Evolutionary conservation across 805 yeast species (phyloP).

Genomic region (Candida ipomoeae): DNA sequence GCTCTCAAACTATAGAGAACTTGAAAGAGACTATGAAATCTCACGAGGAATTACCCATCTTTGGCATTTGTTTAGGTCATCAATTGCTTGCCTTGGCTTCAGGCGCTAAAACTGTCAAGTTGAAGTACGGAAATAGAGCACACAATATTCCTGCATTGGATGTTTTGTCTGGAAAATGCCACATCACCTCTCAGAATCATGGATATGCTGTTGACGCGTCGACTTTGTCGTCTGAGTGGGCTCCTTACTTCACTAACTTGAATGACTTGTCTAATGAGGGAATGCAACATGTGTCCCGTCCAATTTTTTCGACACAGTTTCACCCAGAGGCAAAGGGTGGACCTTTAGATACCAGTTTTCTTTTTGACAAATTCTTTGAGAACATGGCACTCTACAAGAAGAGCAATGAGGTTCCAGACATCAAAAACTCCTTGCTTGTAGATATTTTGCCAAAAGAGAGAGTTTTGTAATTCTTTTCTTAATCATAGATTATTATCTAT

Average conservation of each 20-base stretch:
- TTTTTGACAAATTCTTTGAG: slow-evolving; percentile 85
- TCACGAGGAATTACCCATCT: slow-evolving; percentile 78
- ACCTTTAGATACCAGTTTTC: slow-evolving; percentile 86
- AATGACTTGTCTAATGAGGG: slow-evolving; percentile 98
- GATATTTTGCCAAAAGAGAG: slow-evolving; percentile 64
- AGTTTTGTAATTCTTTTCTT: slow-evolving; percentile 35
- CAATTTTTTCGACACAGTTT: slow-evolving; percentile 95
- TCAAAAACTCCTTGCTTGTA: slow-evolving; percentile 48
- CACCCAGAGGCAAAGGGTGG: slow-evolving; percentile 99
- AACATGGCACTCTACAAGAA: slow-evolving; percentile 54
- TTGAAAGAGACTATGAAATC: slow-evolving; percentile 57
- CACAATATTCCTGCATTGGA: slow-evolving; percentile 97
- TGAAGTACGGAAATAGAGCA: slow-evolving; percentile 98
- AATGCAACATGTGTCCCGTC: slow-evolving; percentile 82
- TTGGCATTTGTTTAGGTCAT: slow-evolving; percentile 97
- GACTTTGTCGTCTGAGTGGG: slow-evolving; percentile 70
- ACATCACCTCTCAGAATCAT: slow-evolving; percentile 97
- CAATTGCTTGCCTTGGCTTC: slow-evolving; percentile 92
- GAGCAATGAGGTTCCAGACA: slow-evolving; percentile 37
- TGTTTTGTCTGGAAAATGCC: slow-evolving; percentile 85
- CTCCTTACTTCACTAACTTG: slow-evolving; percentile 80
- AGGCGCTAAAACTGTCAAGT: slow-evolving; percentile 88
- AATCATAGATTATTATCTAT: neutral
- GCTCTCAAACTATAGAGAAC: slow-evolving; percentile 63
- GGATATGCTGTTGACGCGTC: slow-evolving; percentile 92